Conservation (phyloP, 2,329 filamentous ascomycete genomes). For the Pyrenophora seminiperda region DNA sequence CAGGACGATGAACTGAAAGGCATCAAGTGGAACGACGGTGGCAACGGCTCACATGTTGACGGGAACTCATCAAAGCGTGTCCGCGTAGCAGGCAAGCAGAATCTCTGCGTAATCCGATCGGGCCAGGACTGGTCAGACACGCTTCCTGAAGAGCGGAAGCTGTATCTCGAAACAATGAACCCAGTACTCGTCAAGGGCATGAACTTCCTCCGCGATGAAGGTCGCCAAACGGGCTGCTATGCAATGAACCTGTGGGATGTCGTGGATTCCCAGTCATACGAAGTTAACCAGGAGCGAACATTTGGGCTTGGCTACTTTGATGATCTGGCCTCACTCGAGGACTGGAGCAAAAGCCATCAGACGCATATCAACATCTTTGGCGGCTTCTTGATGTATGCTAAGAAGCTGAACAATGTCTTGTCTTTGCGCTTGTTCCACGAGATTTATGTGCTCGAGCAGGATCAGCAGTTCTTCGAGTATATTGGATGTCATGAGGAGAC, state of each 20-base stretch:
- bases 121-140: slow-evolving; percentile 55
- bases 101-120: slow-evolving; percentile 53
- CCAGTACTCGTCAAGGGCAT: slow-evolving; percentile 53
- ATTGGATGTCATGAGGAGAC: slow-evolving; percentile 48
- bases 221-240: slow-evolving; percentile 52
- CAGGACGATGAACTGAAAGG: slow-evolving; percentile 48
- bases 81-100: slow-evolving; percentile 46
- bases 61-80: slow-evolving; percentile 23
- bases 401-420: slow-evolving; percentile 45
- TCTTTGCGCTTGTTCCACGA: slow-evolving; percentile 51
- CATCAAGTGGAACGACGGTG: slow-evolving; percentile 8
- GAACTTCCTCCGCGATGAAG: slow-evolving; percentile 53
- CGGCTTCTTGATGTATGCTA: slow-evolving; percentile 49
- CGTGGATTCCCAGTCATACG: slow-evolving; percentile 32
- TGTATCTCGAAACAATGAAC: slow-evolving; percentile 55
- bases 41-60: neutral
- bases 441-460: slow-evolving; percentile 47
- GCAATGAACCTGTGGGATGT: slow-evolving; percentile 54
- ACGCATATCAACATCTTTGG: slow-evolving; percentile 53
- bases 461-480: slow-evolving; percentile 53
- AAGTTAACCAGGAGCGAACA: slow-evolving; percentile 39
- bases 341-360: slow-evolving; percentile 49
- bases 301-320: slow-evolving; percentile 54
- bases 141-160: slow-evolving; percentile 47
- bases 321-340: slow-evolving; percentile 49